Evolutionary conservation across 192 early-diverging fungal species (phyloP).

Genomic region (Lobulomyces angularis): DNA sequence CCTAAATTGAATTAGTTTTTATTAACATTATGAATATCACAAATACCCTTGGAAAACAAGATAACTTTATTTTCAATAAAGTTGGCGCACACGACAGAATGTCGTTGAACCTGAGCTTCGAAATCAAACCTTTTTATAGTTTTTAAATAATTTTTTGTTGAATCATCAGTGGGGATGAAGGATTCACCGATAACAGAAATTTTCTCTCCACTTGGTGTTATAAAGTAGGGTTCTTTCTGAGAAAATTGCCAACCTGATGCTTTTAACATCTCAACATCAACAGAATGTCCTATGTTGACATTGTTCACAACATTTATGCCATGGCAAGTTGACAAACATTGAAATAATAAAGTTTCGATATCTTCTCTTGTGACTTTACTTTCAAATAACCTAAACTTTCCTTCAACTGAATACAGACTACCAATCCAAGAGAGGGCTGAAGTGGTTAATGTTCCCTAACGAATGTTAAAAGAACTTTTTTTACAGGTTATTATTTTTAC

Average conservation of each 20-base stretch:
- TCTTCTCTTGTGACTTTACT: background rate
- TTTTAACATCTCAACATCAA: constrained; percentile 9
- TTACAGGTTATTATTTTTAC: too few species aligned
- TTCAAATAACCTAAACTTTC: background rate
- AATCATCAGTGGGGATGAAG: too few species aligned
- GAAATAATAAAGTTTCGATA: too few species aligned
- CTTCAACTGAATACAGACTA: constrained; percentile 1
- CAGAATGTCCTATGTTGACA: constrained; percentile 4
- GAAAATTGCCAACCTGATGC: constrained; percentile 6
- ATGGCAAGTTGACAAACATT: constrained; percentile 6
- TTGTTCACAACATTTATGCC: background rate
- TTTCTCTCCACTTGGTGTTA: too few species aligned
- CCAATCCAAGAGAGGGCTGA: constrained; percentile 5
- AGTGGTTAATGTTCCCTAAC: constrained; percentile 15
- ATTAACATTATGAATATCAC: too few species aligned
- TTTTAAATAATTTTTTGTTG: background rate
- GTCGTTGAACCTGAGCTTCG: background rate
- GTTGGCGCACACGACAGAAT: background rate
- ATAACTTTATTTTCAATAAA: constrained; percentile 3
- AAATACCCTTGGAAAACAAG: constrained; percentile 22
- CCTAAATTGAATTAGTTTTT: too few species aligned
- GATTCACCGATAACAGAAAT: too few species aligned
- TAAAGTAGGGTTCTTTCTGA: too few species aligned
- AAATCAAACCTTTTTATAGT: constrained; percentile 1
- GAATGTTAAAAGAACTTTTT: too few species aligned